These are phyloP conservation scores for Mikania micrantha DNA, from an alignment of 129 eudicot genomes.

Conservation along the genomic window DNA sequence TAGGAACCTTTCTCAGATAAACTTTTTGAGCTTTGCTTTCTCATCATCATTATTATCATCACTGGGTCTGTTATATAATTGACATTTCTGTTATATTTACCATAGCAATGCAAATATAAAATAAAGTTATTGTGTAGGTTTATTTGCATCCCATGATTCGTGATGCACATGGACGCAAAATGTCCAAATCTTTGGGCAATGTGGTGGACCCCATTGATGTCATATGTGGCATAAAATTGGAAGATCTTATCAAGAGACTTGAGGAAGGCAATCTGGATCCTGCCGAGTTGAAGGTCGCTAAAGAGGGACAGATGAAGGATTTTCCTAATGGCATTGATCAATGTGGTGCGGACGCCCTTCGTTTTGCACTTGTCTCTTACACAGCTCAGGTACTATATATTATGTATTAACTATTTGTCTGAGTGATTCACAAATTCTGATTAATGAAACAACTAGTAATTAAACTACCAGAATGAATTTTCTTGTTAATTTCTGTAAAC, in stretches of 20 bases:
- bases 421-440: not conserved
- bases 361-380: conserved; percentile 92
- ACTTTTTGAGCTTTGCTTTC: not conserved
- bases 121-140: conserved; percentile 36
- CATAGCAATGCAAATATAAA: not conserved
- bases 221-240: conserved; percentile 59
- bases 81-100: not conserved
- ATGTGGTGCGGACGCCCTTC: conserved; percentile 98
- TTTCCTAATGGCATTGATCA: conserved; percentile 87
- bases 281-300: conserved; percentile 59
- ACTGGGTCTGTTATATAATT: not conserved
- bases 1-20: not conserved
- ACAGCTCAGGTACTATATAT: conserved; percentile 76
- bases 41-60: not conserved
- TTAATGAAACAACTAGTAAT: not conserved
- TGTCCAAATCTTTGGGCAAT: conserved; percentile 95
- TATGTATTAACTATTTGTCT: not conserved
- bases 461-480: not conserved
- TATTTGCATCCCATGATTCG: conserved; percentile 97
- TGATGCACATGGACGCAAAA: conserved; percentile 98
- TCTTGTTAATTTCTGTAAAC: not conserved
- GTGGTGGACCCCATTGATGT: conserved; percentile 97
- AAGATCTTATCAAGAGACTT: conserved; percentile 82
- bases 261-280: conserved; percentile 89
- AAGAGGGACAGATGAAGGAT: conserved; percentile 80